Conservation (phyloP, 768 basidiomycete species). For the Fomitopsis serialis region DNA sequence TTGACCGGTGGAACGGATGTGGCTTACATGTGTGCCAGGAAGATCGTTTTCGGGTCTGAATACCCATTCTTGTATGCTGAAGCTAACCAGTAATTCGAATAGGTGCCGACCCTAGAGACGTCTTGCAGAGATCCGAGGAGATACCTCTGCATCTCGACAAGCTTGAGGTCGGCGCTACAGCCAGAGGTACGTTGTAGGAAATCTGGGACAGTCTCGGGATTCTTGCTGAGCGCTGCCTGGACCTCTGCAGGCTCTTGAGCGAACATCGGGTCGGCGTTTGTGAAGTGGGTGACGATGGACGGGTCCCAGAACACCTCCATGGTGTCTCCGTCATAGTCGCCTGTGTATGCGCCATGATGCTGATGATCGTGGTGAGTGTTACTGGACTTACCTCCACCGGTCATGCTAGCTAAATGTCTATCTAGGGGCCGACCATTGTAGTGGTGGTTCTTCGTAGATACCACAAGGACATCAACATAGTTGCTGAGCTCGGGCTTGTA, state of each 20-base stretch:
- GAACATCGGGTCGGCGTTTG: conserved; percentile 43
- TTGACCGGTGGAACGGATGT: neutral
- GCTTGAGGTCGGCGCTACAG: conserved; percentile 24
- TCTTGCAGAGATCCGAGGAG: conserved; percentile 47
- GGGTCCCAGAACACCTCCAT: conserved; percentile 55
- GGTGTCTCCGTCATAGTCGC: conserved; percentile 71
- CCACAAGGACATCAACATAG: conserved; percentile 50
- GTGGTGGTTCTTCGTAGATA: conserved; percentile 26
- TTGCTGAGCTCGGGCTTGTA: conserved; percentile 41
- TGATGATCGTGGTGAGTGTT: neutral
- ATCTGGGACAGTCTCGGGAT: conserved; percentile 38
- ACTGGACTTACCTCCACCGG: conserved; percentile 49
- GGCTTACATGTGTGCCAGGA: conserved; percentile 49
- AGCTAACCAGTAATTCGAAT: conserved; percentile 49
- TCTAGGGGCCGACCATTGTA: conserved; percentile 7
- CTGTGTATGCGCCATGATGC: conserved; percentile 24
- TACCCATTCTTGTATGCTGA: conserved; percentile 52
- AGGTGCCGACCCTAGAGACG: conserved; percentile 43
- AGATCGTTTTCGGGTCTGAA: conserved; percentile 37
- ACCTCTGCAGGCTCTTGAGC: conserved; percentile 46
- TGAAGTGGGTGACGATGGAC: conserved; percentile 47
- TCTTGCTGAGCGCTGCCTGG: conserved; percentile 32
- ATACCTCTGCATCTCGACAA: conserved; percentile 37
- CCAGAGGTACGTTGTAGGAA: conserved; percentile 26
- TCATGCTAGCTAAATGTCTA: conserved; percentile 52